phyloP scores from a whole-genome alignment of 331 rosid genomes.

The Rosa hybrid region DNA sequence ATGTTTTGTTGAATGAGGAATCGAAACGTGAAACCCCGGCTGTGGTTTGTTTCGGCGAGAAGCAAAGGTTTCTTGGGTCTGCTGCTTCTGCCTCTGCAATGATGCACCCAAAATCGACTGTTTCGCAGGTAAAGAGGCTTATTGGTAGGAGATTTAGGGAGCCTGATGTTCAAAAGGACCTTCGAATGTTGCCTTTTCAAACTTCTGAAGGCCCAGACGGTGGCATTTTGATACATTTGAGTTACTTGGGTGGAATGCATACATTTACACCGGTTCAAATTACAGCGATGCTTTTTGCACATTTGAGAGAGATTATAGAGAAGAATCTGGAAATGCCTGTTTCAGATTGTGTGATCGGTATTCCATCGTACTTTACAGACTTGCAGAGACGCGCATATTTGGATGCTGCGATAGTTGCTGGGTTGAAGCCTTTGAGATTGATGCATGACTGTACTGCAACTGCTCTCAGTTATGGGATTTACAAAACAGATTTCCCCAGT shows the following conservation, averaged over 20 bases:
- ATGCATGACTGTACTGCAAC: conserved; percentile 95
- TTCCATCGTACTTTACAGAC: conserved; percentile 82
- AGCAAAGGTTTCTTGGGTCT: conserved; percentile 96
- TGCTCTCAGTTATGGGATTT: conserved; percentile 95
- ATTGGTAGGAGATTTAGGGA: conserved; percentile 64
- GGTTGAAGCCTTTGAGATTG: conserved; percentile 78
- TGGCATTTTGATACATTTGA: conserved; percentile 77
- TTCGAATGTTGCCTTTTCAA: conserved; percentile 59
- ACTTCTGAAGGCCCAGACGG: conserved; percentile 76
- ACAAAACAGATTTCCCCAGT: conserved; percentile 57
- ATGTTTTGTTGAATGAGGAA: conserved; percentile 85
- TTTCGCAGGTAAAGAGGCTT: conserved; percentile 90
- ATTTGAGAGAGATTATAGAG: conserved; percentile 72
- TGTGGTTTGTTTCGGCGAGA: conserved; percentile 81
- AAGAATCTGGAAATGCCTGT: conserved; percentile 53
- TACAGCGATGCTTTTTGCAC: conserved; percentile 86
- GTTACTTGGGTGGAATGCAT: conserved; percentile 52
- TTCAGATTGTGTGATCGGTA: conserved; percentile 76
- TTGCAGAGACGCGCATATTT: conserved; percentile 76
- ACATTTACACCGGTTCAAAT: conserved; percentile 80
- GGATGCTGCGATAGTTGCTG: conserved; percentile 73
- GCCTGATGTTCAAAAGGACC: conserved; percentile 58
- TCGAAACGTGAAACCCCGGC: conserved; percentile 93
- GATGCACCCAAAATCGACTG: conserved; percentile 79
- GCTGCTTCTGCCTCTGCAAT: conserved; percentile 87